Conservation (phyloP, 2,329 filamentous ascomycete genomes). For the Capronia americana region DNA sequence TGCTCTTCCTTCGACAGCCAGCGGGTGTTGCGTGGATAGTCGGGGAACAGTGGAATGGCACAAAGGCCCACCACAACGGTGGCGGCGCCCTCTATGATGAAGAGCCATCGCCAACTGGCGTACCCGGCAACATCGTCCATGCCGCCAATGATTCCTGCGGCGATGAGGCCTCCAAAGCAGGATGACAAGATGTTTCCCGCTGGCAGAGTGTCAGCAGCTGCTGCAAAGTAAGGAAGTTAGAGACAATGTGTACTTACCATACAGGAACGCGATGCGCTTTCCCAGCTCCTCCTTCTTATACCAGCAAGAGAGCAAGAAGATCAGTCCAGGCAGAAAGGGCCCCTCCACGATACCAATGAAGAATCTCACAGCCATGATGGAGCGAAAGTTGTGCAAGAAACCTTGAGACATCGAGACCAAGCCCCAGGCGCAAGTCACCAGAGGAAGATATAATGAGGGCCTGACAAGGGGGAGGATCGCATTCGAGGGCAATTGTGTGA, state of each 20-base stretch:
- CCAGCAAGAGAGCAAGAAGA: slow-evolving; percentile 67
- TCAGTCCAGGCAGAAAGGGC: slow-evolving; percentile 61
- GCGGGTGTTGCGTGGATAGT: too few species aligned
- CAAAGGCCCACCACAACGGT: slow-evolving; percentile 40
- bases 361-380: slow-evolving; percentile 51
- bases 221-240: too few species aligned
- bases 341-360: slow-evolving; percentile 58
- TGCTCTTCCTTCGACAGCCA: too few species aligned
- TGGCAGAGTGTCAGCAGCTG: slow-evolving; percentile 63
- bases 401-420: slow-evolving; percentile 54
- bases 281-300: slow-evolving; percentile 51
- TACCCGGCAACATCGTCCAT: slow-evolving; percentile 45
- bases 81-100: too few species aligned
- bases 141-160: slow-evolving; percentile 45
- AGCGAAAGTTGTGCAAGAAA: slow-evolving; percentile 58
- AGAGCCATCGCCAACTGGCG: background rate
- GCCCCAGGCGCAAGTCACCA: slow-evolving; percentile 40
- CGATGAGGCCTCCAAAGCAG: slow-evolving; percentile 64
- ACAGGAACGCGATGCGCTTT: slow-evolving; percentile 60
- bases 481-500: slow-evolving; percentile 57
- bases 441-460: slow-evolving; percentile 23
- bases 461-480: slow-evolving; percentile 48
- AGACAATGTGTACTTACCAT: slow-evolving; percentile 43
- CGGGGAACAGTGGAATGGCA: slow-evolving; percentile 35
- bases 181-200: slow-evolving; percentile 42